These are phyloP conservation scores for Ceratopteris richardii DNA, from an alignment of 75 land plant genomes.

Conservation along the genomic window DNA sequence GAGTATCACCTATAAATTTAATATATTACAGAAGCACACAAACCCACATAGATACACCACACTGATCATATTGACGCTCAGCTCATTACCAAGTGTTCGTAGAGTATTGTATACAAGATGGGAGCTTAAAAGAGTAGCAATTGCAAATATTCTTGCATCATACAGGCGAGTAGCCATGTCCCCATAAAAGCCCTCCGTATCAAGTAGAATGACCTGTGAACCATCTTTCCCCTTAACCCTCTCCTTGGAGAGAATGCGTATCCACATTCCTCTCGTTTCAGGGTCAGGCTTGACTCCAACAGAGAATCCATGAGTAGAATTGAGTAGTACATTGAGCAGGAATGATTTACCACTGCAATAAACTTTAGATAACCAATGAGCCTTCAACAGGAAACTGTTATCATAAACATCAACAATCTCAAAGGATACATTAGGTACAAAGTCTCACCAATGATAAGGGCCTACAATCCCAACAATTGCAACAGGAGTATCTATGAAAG, in stretches of 20 bases:
- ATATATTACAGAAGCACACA: too few species aligned
- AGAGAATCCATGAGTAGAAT: constrained; percentile 37
- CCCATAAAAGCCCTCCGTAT: constrained; percentile 43
- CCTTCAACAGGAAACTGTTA: not conserved
- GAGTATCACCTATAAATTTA: constrained; percentile 33
- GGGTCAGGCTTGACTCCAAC: constrained; percentile 42
- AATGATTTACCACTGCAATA: constrained; percentile 39
- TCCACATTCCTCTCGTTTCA: constrained; percentile 46
- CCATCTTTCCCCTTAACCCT: constrained; percentile 22
- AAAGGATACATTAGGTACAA: too few species aligned
- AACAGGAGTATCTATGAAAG: constrained; percentile 25
- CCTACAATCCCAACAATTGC: constrained; percentile 36
- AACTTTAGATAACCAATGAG: not conserved
- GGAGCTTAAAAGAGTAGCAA: constrained; percentile 40
- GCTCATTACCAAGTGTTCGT: constrained; percentile 31
- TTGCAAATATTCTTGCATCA: constrained; percentile 43
- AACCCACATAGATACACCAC: too few species aligned
- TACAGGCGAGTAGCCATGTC: constrained; percentile 36
- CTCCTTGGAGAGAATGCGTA: constrained; percentile 27
- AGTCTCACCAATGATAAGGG: constrained; percentile 34
- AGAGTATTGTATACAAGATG: constrained; percentile 44
- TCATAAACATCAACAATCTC: not conserved
- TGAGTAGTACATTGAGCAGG: constrained; percentile 35
- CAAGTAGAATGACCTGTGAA: constrained; percentile 28
- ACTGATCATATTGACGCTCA: too few species aligned